Base-by-base conservation (phyloP, 352 stramenopile genomes). In the Pythium myriotylum region DNA sequence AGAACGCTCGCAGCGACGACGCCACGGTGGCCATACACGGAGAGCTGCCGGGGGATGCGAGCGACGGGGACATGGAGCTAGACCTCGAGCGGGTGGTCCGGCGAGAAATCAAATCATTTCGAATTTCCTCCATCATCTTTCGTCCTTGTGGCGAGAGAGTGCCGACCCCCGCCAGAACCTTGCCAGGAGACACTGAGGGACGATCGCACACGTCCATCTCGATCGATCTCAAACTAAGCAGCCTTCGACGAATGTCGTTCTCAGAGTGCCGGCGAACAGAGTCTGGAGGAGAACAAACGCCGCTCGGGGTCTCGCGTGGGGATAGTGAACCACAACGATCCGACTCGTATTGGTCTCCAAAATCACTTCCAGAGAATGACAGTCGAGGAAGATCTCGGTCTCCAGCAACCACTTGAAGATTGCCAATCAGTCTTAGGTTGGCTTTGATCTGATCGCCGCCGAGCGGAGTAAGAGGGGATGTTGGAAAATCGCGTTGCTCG, bases 401-500 rank as follows among this genome's bases (percentile, higher is more conserved):
- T 19, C 51, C 57, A 7, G 54, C 17, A 4, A 78, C 55, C 20
- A 92, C 78, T n/a, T 72, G 68, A 0, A 92, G 73, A 9, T 70
- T 62, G 10, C 84, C 84, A n/a, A 83, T 43, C 3, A 92, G 67
- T 23, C 87, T 73, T 9, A 92, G 45, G 54, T 92, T 79, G 0
- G 73, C 67, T 57, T 86, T 86, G 4, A 92, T 71, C 19, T 83
- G 77, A 0, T 92, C 83, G 0, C 65, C 76, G 39, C 33, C 59
- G 14, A 47, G 33, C 16, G 51, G 33, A 16, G 57, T 57, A 59
- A 58, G 72, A 9, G 58, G 47, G 6, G 74, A 64, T 20, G 68
- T 47, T 12, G 85, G 83, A 22, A 87, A 90, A 37, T 92, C 81
- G 1, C 80, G 83, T 32, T 89, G 83, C 24, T 91, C 81, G 1